Evolutionary conservation across 768 basidiomycete genomes (phyloP).

Genomic region (Boletus subparvulus): DNA sequence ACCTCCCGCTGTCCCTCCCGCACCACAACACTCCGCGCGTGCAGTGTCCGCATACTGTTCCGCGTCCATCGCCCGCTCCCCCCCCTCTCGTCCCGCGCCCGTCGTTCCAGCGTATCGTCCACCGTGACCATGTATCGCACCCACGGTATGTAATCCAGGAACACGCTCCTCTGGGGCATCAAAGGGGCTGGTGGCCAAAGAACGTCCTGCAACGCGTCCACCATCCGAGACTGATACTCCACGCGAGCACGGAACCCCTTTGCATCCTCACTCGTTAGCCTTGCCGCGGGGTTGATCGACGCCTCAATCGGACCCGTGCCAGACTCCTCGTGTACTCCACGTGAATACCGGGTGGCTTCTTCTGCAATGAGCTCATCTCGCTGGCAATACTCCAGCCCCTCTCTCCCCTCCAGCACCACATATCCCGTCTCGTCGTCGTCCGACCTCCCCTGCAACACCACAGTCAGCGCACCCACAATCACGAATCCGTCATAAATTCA

Average conservation of each 20-base stretch:
- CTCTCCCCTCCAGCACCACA: conserved; percentile 32
- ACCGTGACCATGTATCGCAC: conserved; percentile 60
- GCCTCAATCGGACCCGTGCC: conserved; percentile 32
- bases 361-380: conserved; percentile 50
- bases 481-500: conserved; percentile 23
- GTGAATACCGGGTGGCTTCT: conserved; percentile 48
- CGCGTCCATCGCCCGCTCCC: conserved; percentile 49
- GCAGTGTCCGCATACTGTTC: conserved; percentile 51
- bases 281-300: conserved; percentile 37
- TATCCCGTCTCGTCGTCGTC: conserved; percentile 62
- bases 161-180: conserved; percentile 46
- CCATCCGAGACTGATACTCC: conserved; percentile 43
- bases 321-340: conserved; percentile 37
- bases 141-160: conserved; percentile 70
- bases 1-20: conserved; percentile 36
- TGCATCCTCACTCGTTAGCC: conserved; percentile 15
- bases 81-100: conserved; percentile 35
- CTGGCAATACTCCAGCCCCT: conserved; percentile 37
- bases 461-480: conserved; percentile 8
- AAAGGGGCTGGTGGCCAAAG: conserved; percentile 43
- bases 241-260: conserved; percentile 41
- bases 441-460: conserved; percentile 25
- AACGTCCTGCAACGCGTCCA: conserved; percentile 47
- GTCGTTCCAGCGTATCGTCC: conserved; percentile 51
- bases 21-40: conserved; percentile 45